Base-by-base conservation (phyloP, 2,329 filamentous ascomycete genomes). In the Paramyrothecium sp. region DNA sequence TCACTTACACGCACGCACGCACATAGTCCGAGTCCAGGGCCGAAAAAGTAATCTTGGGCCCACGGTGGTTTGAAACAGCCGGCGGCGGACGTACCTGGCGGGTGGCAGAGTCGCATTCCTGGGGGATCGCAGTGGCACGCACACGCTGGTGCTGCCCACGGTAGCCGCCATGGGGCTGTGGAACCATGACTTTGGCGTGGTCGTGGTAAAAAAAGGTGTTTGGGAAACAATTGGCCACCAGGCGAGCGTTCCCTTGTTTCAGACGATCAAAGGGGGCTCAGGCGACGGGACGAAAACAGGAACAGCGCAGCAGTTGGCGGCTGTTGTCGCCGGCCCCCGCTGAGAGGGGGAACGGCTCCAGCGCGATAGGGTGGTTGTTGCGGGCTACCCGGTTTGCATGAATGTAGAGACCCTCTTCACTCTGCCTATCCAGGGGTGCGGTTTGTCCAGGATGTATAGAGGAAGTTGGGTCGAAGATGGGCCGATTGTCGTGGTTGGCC, bases 151-250 rank as follows among this genome's bases (percentile, higher is more conserved):
- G 49, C 49, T 34, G 49, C 26, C 30, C 33, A 19, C n/a, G 38
- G 51, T 53, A 53, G 51, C 51, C 51, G 51, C 51, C 51, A 38
- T 22, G 21, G 30, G 30, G 20, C n/a, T 12, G 51, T 53, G 51
- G 51, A 41, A 30, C 51, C 51, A 53, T 38, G 30, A 33, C 38
- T 19, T 17, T 7, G n/a, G 13, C n/a, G 38, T 44, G 26, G 26
- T 30, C 26, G 26, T 30, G 26, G 26, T 30, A 30, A 30, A 30
- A 30, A 30, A 30, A 30, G 26, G 26, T 30, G 26, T 5, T 30
- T 30, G 10, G 26, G 51, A 17, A 22, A 53, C 20, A 22, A 53
- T 53, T 34, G 51, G 51, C 51, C 51, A 53, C 12, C 38, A 44
- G 38, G 13, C 26, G 17, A 53, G 7, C 49, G 49, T 33, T 16